Evolutionary conservation across 768 basidiomycete species (phyloP).

Genomic region (Thelephora aurantiotincta): DNA sequence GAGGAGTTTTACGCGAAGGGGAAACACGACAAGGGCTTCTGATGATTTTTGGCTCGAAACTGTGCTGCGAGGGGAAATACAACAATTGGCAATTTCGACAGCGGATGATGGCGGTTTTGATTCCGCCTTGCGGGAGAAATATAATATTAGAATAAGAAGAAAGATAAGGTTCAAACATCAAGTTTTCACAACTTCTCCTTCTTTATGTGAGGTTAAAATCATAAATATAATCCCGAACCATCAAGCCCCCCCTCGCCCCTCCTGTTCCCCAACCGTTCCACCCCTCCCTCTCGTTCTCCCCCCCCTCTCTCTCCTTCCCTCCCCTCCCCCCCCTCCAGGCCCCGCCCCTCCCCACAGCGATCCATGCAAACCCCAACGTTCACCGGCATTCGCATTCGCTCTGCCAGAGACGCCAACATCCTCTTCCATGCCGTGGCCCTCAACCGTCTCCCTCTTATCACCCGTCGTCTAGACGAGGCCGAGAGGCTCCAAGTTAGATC

Average conservation of each 20-base stretch:
- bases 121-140: too few relatives aligned
- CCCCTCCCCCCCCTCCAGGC: constrained; percentile 2
- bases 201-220: not conserved
- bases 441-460: constrained; percentile 21
- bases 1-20: constrained; percentile 31
- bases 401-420: constrained; percentile 22
- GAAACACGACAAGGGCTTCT: constrained; percentile 30
- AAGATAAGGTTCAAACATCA: not conserved
- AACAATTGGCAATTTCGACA: too few relatives aligned
- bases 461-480: constrained; percentile 24
- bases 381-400: constrained; percentile 21
- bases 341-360: constrained; percentile 4
- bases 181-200: not conserved
- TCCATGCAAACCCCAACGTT: constrained; percentile 22
- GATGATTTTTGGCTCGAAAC: constrained; percentile 4
- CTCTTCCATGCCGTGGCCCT: constrained; percentile 24
- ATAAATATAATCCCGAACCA: not conserved
- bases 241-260: constrained; percentile 3
- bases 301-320: constrained; percentile 4
- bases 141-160: too few relatives aligned
- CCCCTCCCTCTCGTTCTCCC: constrained; percentile 6
- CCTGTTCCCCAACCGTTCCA: not conserved
- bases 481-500: constrained; percentile 20
- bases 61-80: too few relatives aligned
- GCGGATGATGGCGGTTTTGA: too few relatives aligned